These are phyloP conservation scores for Saksenaea vasiformis DNA, from an alignment of 371 early-diverging fungal genomes.

Conservation along the genomic window DNA sequence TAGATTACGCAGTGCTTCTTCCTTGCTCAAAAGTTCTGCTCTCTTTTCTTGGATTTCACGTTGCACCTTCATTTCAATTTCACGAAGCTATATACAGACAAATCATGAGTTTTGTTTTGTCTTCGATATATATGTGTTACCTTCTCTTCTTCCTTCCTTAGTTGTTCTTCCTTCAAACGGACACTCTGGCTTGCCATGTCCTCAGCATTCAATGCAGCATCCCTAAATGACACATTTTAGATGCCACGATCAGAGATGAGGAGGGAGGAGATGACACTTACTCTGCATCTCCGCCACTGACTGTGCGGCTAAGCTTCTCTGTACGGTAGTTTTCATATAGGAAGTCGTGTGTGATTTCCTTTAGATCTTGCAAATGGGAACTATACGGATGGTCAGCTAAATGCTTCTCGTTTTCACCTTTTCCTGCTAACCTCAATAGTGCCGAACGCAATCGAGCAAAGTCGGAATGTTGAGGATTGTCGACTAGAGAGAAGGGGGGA, in stretches of 20 bases:
- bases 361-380: constrained; percentile 94
- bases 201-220: constrained; percentile 49
- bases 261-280: constrained; percentile 14
- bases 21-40: constrained; percentile 59
- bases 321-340: constrained; percentile 93
- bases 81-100: constrained; percentile 41
- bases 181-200: constrained; percentile 55
- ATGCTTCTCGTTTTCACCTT: background rate
- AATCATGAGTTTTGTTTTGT: background rate
- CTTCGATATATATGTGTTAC: constrained; percentile 7
- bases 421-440: constrained; percentile 62
- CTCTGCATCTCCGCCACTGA: constrained; percentile 52
- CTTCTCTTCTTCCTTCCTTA: constrained; percentile 65
- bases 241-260: background rate
- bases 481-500: no score
- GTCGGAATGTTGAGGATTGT: constrained; percentile 92
- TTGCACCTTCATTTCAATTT: constrained; percentile 61
- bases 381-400: constrained; percentile 29
- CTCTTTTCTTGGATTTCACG: constrained; percentile 62
- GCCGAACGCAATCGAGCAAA: constrained; percentile 95
- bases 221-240: constrained; percentile 15
- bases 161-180: constrained; percentile 62
- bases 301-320: constrained; percentile 81
- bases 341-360: constrained; percentile 82
- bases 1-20: constrained; percentile 57